Evolutionary conservation across 305 asterid genomes (phyloP).

Genomic region (Solanum hybrid): DNA sequence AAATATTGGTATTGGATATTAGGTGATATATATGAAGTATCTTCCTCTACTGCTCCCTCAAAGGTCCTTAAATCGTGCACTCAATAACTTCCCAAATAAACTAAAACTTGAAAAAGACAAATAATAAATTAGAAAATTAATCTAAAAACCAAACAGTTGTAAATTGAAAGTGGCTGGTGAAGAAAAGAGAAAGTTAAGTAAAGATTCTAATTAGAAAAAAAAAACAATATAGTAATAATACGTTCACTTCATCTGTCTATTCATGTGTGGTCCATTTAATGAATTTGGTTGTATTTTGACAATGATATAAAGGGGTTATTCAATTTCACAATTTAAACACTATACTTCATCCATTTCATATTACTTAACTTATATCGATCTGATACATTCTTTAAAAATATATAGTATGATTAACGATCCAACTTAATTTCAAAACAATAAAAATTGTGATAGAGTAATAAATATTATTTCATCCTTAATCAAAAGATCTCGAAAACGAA

Average conservation of each 20-base stretch:
- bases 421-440: no score
- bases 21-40: not conserved
- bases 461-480: no score
- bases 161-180: not conserved
- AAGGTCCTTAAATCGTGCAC: not conserved
- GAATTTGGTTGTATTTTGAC: not conserved
- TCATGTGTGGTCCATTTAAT: not conserved
- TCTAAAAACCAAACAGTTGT: not conserved
- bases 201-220: not conserved
- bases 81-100: not conserved
- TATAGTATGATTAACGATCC: no score
- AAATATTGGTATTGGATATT: not conserved
- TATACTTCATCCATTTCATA: not conserved
- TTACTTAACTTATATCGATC: not conserved
- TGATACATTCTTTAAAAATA: no score
- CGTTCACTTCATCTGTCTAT: not conserved
- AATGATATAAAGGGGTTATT: not conserved
- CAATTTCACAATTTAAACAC: not conserved
- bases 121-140: not conserved
- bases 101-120: not conserved
- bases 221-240: not conserved
- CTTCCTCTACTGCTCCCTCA: not conserved
- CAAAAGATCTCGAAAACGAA: rapidly evolving
- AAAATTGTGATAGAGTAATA: no score
- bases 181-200: not conserved